Conservation (phyloP, 192 early-diverging fungal genomes). For the Podila minutissima region DNA sequence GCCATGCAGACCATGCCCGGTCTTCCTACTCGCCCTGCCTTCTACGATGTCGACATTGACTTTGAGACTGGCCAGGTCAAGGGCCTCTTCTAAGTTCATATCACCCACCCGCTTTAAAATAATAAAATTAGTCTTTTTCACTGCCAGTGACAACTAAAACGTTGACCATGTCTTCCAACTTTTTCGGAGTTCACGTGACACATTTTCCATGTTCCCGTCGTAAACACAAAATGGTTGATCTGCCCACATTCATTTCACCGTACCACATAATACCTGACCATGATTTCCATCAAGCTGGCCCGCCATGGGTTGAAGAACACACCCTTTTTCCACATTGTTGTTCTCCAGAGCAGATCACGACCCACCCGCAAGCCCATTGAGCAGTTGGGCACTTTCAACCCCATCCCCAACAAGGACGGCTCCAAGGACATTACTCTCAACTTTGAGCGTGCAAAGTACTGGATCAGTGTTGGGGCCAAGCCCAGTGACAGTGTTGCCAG, state of each 20-base stretch:
- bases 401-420: conserved; percentile 78
- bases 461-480: conserved; percentile 97
- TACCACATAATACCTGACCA: conserved; percentile 56
- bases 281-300: conserved; percentile 88
- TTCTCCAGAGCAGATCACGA: conserved; percentile 79
- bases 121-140: too few species aligned
- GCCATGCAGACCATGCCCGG: conserved; percentile 99
- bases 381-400: conserved; percentile 91
- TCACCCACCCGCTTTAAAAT: too few species aligned
- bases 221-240: too few species aligned
- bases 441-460: conserved; percentile 93
- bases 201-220: too few species aligned
- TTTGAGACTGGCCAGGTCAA: conserved; percentile 80
- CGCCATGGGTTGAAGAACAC: conserved; percentile 90
- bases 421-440: conserved; percentile 89
- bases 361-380: conserved; percentile 93
- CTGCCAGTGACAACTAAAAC: too few species aligned
- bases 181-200: too few species aligned
- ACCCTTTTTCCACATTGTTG: conserved; percentile 96
- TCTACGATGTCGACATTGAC: conserved; percentile 96
- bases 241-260: not conserved
- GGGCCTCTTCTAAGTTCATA: conserved; percentile 83
- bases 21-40: conserved; percentile 94
- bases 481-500: conserved; percentile 90
- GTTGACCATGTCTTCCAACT: too few species aligned